These are phyloP conservation scores for Cardamine chenopodiifolia DNA, from an alignment of 345 rosid genomes.

Conservation along the genomic window DNA sequence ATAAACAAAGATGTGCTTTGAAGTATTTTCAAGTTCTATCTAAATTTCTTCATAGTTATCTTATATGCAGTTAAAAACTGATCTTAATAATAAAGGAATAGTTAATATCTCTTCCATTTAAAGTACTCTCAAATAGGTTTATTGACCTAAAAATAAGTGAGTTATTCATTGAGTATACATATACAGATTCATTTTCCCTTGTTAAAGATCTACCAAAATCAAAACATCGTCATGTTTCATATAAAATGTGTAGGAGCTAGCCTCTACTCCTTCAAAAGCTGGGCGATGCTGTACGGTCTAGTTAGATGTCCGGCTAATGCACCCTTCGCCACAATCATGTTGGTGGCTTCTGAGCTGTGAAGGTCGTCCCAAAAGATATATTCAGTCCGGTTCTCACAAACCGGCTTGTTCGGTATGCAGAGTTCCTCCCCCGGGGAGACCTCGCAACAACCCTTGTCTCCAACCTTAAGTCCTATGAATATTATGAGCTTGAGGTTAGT, in stretches of 20 bases:
- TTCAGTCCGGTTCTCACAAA: conserved; percentile 43
- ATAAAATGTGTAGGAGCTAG: background rate
- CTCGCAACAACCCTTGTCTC: conserved; percentile 38
- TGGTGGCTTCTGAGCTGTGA: conserved; percentile 52
- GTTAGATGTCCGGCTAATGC: conserved; percentile 23
- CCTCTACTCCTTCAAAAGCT: conserved; percentile 26
- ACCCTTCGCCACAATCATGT: conserved; percentile 34
- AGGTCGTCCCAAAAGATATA: conserved; percentile 52
- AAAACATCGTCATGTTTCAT: background rate
- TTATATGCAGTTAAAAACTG: background rate
- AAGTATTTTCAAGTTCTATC: no score
- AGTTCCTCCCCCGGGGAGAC: conserved; percentile 23
- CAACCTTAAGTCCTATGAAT: conserved; percentile 37
- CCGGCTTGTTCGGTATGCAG: conserved; percentile 37
- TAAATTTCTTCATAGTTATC: no score
- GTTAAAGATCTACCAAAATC: background rate
- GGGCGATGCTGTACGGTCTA: conserved; percentile 25
- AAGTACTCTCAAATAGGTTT: background rate
- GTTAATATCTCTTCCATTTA: no score
- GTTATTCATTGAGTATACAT: background rate
- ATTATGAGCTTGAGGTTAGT: background rate
- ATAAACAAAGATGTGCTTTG: no score
- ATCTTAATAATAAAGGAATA: background rate
- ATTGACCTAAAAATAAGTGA: no score
- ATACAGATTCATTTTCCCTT: background rate